phyloP scores from a whole-genome alignment of 345 rosid species.

The Capsella bursapastoris region DNA sequence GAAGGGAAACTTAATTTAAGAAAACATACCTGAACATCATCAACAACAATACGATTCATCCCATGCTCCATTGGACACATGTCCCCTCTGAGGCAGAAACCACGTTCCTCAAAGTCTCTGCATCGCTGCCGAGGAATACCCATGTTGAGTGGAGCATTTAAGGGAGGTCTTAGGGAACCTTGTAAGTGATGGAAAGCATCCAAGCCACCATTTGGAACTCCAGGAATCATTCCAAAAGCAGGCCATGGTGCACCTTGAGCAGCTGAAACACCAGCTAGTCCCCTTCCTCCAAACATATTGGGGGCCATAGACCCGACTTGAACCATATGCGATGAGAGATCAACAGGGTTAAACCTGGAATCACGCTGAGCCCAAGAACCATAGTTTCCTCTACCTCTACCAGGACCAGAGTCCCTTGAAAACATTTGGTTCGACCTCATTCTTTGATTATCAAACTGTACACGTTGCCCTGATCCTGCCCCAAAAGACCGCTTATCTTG shows the following conservation, averaged over 20 bases:
- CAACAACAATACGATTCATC: slow-evolving; percentile 93
- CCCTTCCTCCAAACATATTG: slow-evolving; percentile 73
- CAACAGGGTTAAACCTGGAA: slow-evolving; percentile 64
- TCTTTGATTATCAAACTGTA: slow-evolving; percentile 68
- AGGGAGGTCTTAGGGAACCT: slow-evolving; percentile 70
- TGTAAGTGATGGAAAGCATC: slow-evolving; percentile 79
- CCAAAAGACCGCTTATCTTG: slow-evolving; percentile 69
- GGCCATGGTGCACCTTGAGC: slow-evolving; percentile 73
- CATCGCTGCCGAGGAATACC: slow-evolving; percentile 85
- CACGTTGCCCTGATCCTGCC: slow-evolving; percentile 52
- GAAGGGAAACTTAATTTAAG: background rate
- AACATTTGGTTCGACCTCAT: slow-evolving; percentile 60
- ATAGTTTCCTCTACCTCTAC: slow-evolving; percentile 87
- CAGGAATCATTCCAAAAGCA: slow-evolving; percentile 80
- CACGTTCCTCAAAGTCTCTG: slow-evolving; percentile 99
- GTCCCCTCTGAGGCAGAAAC: slow-evolving; percentile 97
- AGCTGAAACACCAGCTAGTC: slow-evolving; percentile 66
- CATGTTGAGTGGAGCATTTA: slow-evolving; percentile 64
- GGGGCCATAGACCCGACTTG: slow-evolving; percentile 61
- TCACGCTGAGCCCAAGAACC: slow-evolving; percentile 78
- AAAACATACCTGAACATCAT: slow-evolving; percentile 88
- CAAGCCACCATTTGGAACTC: slow-evolving; percentile 74
- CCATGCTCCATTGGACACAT: slow-evolving; percentile 99
- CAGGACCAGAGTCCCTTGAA: slow-evolving; percentile 66
- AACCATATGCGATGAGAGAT: slow-evolving; percentile 78